Base-by-base conservation (phyloP, 495 filamentous ascomycete genomes). In the Elaphomyces granulatus region DNA sequence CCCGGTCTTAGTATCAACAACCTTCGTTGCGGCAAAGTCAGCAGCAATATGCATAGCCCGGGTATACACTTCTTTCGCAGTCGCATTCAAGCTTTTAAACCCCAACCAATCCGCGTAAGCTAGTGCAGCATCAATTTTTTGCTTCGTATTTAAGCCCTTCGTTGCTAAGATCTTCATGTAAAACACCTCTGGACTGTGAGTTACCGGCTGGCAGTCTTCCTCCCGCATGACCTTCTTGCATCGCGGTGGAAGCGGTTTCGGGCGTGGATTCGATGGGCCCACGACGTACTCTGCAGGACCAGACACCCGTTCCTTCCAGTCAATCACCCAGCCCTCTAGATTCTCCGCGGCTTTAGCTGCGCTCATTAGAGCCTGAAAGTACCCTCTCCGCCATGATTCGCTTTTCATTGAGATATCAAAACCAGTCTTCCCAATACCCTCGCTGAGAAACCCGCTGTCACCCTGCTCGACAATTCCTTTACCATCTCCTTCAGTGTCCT, bases 101-200 rank as follows among this genome's bases (percentile, higher is more conserved):
- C 83, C 78, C 3, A 93, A 67, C 75, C 78, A 93, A 42, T 81
- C 80, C 4, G 77, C 87, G 55, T 87, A 87, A 0, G 77, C 80
- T 14, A 93, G 59, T 8, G 80, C 80, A 16, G 87, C 85, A 32
- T 85, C 77, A 21, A 94, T 55, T 44, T 74, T 75, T 59, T 94
- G 83, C 38, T 72, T 63, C 15, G 69, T 68, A 6, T 71, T 77
- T 51, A 94, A 83, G 14, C 87, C 86, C 18, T 68, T 66, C 0
- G 80, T 84, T 1, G 74, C 82, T 34, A 94, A 56, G 17, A 94
- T 77, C 48, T 78, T 77, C 56, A 81, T 70, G 50, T 94, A 94
- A 46, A 74, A 80, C 8, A 55, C 65, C 47, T 87, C 74, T 0
- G 87, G 78, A 2, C 69, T 47, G 12, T 77, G 74, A 26, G 70